These are phyloP conservation scores for Hyphodiscus hymeniophilus DNA, from an alignment of 495 filamentous ascomycete genomes.

Conservation along the genomic window DNA sequence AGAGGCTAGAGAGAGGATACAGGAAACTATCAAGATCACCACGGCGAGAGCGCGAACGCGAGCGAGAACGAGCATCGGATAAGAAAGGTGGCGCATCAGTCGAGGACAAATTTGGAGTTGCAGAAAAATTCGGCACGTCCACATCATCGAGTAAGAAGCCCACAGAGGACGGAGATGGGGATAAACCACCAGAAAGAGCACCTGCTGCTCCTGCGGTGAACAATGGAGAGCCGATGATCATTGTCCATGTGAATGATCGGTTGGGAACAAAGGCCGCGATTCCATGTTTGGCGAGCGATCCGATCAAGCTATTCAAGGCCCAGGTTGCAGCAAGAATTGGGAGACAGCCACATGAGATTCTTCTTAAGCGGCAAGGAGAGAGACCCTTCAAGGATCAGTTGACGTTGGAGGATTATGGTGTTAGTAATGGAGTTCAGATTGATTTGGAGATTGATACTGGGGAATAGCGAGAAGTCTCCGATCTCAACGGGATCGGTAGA, in stretches of 20 bases:
- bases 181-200: slow-evolving; percentile 20
- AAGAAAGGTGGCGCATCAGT: slow-evolving; percentile 4
- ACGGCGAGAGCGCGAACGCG: slow-evolving; percentile 12
- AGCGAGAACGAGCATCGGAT: not conserved
- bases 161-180: not conserved
- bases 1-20: slow-evolving; percentile 47
- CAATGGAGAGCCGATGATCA: slow-evolving; percentile 69
- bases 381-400: slow-evolving; percentile 85
- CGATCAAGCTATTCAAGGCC: slow-evolving; percentile 79
- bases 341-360: slow-evolving; percentile 79
- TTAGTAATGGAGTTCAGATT: slow-evolving; percentile 82
- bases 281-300: slow-evolving; percentile 74
- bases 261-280: slow-evolving; percentile 86
- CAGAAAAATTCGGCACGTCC: slow-evolving; percentile 20
- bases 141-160: not conserved
- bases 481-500: not conserved
- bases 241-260: slow-evolving; percentile 87
- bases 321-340: slow-evolving; percentile 83
- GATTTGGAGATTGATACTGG: slow-evolving; percentile 81
- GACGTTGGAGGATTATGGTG: slow-evolving; percentile 79
- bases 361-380: slow-evolving; percentile 86
- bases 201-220: slow-evolving; percentile 22
- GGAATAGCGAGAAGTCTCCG: slow-evolving; percentile 42
- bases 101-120: slow-evolving; percentile 22
- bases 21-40: slow-evolving; percentile 29